phyloP scores from a whole-genome alignment of 345 rosid genomes.

The Eucalyptus polybractea region DNA sequence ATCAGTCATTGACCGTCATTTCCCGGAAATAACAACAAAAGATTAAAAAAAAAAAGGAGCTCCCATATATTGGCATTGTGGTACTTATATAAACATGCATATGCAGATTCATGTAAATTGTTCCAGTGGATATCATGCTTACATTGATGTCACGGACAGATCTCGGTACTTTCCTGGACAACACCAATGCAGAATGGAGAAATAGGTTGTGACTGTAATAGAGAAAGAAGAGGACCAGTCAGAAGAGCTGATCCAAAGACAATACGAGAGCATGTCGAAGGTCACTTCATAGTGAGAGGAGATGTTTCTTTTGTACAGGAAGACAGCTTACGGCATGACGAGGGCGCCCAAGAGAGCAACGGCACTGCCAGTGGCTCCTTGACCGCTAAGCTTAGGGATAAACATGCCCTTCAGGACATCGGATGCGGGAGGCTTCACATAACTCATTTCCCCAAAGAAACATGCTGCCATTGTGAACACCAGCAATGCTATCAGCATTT shows the following conservation, averaged over 20 bases:
- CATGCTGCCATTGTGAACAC: neutral
- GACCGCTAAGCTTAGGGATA: no score
- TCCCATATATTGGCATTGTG: neutral
- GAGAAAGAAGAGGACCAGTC: no score
- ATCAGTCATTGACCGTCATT: neutral
- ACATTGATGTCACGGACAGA: conserved; percentile 11
- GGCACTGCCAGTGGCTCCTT: no score
- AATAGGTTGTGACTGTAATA: neutral
- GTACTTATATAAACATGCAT: neutral
- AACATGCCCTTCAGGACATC: conserved; percentile 27
- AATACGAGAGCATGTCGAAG: no score
- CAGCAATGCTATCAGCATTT: no score
- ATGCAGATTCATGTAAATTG: neutral
- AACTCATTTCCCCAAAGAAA: conserved; percentile 20
- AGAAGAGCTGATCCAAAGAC: no score
- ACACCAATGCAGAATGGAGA: conserved; percentile 35
- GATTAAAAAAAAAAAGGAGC: neutral
- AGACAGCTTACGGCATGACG: no score
- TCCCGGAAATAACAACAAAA: neutral
- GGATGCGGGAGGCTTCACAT: conserved; percentile 26
- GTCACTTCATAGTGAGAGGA: no score
- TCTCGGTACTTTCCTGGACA: conserved; percentile 31
- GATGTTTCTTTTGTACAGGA: no score
- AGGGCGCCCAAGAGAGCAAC: no score
- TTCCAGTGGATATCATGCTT: no score